Evolutionary conservation across 768 basidiomycete species (phyloP).

Genomic region (Tylopilus felleus): DNA sequence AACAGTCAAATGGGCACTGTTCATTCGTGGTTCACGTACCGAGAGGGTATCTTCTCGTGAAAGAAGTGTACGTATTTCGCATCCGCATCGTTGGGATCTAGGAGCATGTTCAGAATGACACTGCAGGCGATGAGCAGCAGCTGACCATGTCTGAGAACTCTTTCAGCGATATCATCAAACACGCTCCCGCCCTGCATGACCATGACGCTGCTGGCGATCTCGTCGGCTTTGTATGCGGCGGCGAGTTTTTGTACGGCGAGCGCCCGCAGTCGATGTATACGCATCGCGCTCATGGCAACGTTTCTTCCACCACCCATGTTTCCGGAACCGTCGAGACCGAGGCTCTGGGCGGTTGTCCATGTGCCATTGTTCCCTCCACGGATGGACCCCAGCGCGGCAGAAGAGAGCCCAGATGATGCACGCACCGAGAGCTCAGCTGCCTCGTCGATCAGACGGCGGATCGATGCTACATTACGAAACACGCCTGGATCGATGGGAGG

Average conservation of each 20-base stretch:
- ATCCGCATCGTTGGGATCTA: constrained; percentile 74
- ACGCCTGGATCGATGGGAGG: constrained; percentile 90
- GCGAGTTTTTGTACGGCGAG: constrained; percentile 87
- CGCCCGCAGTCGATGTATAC: constrained; percentile 74
- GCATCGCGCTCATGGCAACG: constrained; percentile 80
- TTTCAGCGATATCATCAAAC: constrained; percentile 88
- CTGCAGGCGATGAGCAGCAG: constrained; percentile 20
- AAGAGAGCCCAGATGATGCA: constrained; percentile 79
- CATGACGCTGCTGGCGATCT: constrained; percentile 91
- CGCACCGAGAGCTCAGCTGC: constrained; percentile 86
- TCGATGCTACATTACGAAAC: constrained; percentile 69
- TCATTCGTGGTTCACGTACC: constrained; percentile 45
- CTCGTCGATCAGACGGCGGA: constrained; percentile 83
- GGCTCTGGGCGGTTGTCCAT: constrained; percentile 61
- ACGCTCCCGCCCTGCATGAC: constrained; percentile 94
- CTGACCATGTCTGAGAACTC: constrained; percentile 69
- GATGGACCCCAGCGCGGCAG: constrained; percentile 68
- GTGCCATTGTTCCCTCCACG: constrained; percentile 43
- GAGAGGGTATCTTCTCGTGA: constrained; percentile 91
- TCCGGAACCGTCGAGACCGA: constrained; percentile 60
- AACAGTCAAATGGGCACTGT: constrained; percentile 14
- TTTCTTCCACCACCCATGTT: constrained; percentile 60
- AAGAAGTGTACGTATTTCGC: constrained; percentile 92
- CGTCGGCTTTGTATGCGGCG: constrained; percentile 81
- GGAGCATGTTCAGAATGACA: background rate